Evolutionary conservation across 805 yeast genomes (phyloP), one percentile per base, ranked within the genome.

Genomic region (Zygosaccharomyces rouxii): DNA sequence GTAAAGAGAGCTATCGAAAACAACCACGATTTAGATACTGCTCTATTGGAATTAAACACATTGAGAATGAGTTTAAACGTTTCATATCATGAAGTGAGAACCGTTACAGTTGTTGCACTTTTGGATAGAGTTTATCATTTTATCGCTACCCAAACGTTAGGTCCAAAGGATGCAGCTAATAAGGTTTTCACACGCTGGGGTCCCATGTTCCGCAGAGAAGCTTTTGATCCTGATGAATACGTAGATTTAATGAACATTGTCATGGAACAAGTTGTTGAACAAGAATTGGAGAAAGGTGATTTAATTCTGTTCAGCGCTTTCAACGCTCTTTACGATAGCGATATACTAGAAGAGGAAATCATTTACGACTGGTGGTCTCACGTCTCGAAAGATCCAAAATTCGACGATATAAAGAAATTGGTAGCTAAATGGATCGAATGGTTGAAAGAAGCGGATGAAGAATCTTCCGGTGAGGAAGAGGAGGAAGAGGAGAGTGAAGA

Each of bases 11-110:
- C 99, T 1, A 78, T 94, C 68, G 92, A 86, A 57, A 84, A 90
- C 61, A 86, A 89, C 66, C 99, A 94, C 68, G 95, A 87, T 60
- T 75, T 89, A 51, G 97, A 92, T 64, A 90, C 96, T 11, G 97
- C 99, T 0, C 71, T 89, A 54, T 72, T 94, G 51, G 99, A 94
- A 70, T 77, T 94, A 59, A 92, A 92, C 65, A 94, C 99, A 0
- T 75, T 94, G 62, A 79, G 98, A 70, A 92, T 94, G 99, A 88
- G 97, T 60, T 86, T 90, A 94, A 89, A 94, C 65, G 99, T 89
- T 14, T 79, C 94, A 0, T 92, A 94, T 67, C 95, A 88, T 60
- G 96, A 90, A 62, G 97, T 94, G 11, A 79, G 97, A 63, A 68
- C 72, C 26, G 95, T 96, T 4, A 88, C 96, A 0, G 72, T 81